phyloP scores from a whole-genome alignment of 257 asterid species.

The Capsicum rhomboideum region DNA sequence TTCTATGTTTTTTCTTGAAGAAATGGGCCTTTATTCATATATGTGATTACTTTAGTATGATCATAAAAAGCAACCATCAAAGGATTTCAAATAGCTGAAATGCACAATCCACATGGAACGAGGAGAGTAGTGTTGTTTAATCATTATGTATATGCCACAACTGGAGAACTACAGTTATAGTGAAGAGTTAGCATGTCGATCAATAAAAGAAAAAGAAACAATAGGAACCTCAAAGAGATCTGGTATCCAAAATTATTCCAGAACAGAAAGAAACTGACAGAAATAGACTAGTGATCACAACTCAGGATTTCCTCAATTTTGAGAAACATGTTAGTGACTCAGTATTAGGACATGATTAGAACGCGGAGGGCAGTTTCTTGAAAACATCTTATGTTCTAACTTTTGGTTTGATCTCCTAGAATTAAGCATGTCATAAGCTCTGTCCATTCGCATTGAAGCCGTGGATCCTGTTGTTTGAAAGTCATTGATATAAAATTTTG shows the following conservation, averaged over 20 bases:
- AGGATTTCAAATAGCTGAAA: background rate
- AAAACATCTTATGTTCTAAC: background rate
- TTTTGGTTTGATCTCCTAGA: background rate
- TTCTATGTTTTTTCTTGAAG: background rate
- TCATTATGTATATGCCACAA: background rate
- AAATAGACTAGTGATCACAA: background rate
- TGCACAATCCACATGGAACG: background rate
- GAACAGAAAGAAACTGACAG: background rate
- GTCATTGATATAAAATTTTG: background rate
- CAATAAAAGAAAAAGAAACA: background rate
- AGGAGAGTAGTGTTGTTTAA: background rate
- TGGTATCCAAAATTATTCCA: background rate
- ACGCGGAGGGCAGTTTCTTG: background rate
- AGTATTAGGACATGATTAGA: background rate
- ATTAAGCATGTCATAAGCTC: background rate
- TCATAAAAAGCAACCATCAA: background rate
- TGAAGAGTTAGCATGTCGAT: background rate
- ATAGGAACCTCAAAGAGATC: background rate
- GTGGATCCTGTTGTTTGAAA: background rate
- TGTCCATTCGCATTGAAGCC: background rate
- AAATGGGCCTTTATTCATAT: background rate
- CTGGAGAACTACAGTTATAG: background rate
- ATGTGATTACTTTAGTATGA: background rate
- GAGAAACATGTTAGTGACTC: background rate
- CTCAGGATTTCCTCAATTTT: background rate